Conservation (phyloP, 257 asterid species). For the Solanum ahanhuiri region DNA sequence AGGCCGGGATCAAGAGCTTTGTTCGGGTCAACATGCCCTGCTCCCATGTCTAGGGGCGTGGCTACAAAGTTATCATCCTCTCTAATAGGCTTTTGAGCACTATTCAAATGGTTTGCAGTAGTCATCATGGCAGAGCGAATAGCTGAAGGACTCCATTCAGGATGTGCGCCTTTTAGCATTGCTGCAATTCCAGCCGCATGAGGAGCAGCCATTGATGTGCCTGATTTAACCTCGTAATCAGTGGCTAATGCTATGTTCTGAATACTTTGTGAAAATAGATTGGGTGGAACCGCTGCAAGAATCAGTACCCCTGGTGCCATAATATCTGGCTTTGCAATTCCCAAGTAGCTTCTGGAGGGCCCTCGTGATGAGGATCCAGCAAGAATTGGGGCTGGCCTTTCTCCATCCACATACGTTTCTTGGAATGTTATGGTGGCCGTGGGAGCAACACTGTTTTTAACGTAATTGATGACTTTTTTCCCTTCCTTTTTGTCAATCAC, state of each 20-base stretch:
- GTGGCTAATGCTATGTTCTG: not conserved
- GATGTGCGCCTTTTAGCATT: not conserved
- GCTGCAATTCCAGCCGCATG: not conserved
- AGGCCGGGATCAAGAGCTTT: not conserved
- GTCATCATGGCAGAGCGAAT: not conserved
- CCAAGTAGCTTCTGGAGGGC: slow-evolving; percentile 1
- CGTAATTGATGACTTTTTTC: not conserved
- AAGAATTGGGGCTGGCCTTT: not conserved
- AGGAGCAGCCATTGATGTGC: not conserved
- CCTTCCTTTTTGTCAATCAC: not conserved
- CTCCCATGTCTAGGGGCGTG: not conserved
- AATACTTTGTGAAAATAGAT: not conserved
- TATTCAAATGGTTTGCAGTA: not conserved
- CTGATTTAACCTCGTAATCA: not conserved
- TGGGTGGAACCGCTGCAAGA: not conserved
- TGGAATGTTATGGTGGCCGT: not conserved
- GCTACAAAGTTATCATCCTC: not conserved
- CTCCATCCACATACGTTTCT: not conserved
- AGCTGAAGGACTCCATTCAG: not conserved
- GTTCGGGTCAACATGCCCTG: not conserved
- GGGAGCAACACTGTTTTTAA: not conserved
- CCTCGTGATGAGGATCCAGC: not conserved
- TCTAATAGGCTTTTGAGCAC: not conserved
- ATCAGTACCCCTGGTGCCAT: slow-evolving; percentile 1
- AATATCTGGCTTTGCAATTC: not conserved